phyloP scores from a whole-genome alignment of 495 filamentous ascomycete species.

The Penicillium herquei region DNA sequence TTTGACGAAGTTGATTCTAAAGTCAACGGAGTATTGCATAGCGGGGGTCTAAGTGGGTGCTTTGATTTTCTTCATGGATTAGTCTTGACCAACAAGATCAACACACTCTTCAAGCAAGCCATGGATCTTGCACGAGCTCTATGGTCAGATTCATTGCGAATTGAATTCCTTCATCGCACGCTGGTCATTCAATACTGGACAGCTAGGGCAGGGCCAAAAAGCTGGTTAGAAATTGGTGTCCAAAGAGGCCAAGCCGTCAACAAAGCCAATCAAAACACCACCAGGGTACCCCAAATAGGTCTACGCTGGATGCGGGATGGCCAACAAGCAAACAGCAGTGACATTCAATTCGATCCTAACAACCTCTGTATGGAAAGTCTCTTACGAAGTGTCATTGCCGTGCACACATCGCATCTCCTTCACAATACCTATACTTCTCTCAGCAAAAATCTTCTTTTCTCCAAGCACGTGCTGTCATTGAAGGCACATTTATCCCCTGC shows the following conservation, averaged over 20 bases:
- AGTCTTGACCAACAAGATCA: constrained; percentile 83
- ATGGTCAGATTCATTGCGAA: constrained; percentile 73
- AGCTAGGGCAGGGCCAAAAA: constrained; percentile 64
- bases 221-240: constrained; percentile 87
- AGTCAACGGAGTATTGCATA: constrained; percentile 64
- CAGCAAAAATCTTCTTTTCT: constrained; percentile 54
- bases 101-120: constrained; percentile 74
- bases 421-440: constrained; percentile 58
- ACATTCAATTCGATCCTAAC: constrained; percentile 62
- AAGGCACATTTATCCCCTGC: constrained; percentile 50
- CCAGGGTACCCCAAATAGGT: constrained; percentile 50
- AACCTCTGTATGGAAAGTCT: constrained; percentile 70
- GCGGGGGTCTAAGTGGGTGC: constrained; percentile 69
- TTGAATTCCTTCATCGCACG: constrained; percentile 74
- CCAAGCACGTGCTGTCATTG: constrained; percentile 52
- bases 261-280: constrained; percentile 4
- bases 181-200: constrained; percentile 91
- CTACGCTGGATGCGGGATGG: constrained; percentile 84
- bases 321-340: constrained; percentile 63
- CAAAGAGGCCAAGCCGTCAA: constrained; percentile 55
- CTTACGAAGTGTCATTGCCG: constrained; percentile 69
- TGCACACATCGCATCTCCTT: constrained; percentile 69
- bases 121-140: constrained; percentile 58
- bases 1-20: constrained; percentile 63
- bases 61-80: constrained; percentile 83